Base-by-base conservation (phyloP, 306 rosid genomes). In the Prunus davidiana region DNA sequence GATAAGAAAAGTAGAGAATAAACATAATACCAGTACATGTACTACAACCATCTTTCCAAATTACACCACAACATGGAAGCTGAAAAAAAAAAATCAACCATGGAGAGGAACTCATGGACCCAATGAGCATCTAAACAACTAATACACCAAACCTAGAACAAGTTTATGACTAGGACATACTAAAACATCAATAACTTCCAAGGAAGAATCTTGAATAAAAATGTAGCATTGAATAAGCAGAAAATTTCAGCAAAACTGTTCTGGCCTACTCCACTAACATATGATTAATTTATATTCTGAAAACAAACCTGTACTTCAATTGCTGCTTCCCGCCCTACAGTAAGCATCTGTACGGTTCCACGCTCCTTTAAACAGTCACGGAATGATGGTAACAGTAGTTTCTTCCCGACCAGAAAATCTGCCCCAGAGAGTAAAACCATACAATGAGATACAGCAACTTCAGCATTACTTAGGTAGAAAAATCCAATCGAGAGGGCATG, bases 281-380 rank as follows among this genome's bases (percentile, higher is more conserved):
- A 16, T 38, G 41, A 78, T 19, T 45, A 74, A 45, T 69, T 6
- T 67, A 69, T 25, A 38, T 64, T 81, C 69, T 62, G 82, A 63
- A 77, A 68, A 62, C 85, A 66, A 65, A 96, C 99, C 99, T 96
- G 99, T 82, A 96, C 99, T 76, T 96, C 99, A 63, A 96, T 81
- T 20, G 99, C 99, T 80, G 97, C 99, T 83, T 96, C 99, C 56
- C 98, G 90, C 52, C 93, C 87, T 71, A 91, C 80, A 47, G 98
- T 87, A 79, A 96, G 85, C 98, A 96, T 96, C 84, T 96, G 97
- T 76, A 91, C 96, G 50, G 98, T 96, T 76, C 97, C 93, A 49
- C 96, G 93, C 86, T 92, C 99, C 89, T 87, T 96, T 55, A 96
- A 87, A 84, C 90, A 88, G 75, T 96, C 96, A 69, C 82, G 89